Evolutionary conservation across 169 alveolate genomes (phyloP), one percentile per base, ranked within the genome.

Genomic region (Cryptosporidium bovis): DNA sequence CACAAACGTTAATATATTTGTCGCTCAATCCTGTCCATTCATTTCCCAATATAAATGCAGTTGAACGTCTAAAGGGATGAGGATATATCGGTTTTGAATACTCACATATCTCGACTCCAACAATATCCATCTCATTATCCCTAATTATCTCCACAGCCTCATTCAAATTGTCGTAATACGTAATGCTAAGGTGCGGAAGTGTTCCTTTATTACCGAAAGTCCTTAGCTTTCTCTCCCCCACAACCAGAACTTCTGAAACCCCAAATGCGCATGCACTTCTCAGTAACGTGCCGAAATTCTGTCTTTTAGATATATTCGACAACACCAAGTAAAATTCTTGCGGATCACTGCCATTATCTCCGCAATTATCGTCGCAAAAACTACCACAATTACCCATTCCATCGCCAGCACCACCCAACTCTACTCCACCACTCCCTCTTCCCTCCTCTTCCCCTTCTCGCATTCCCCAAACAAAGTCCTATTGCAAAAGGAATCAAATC

Each of bases 1-100:
- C 97, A 65, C 98, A 96, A 13, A 94, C 84, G 40, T 90, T 93
- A 51, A 93, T 91, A 77, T 93, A 93, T 51, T 90, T 92, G 34
- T 93, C 93, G 69, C 91, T 91, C 77, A 96, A 68, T 18, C 98
- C 98, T 62, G 95, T 91, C 29, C 97, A 97, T 71, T 96, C 98
- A 93, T 95, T 96, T 27, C 98, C 97, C 44, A 96, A 82, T 82
- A 96, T 77, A 83, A 96, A 96, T 16, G 96, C 95, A 8, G 97
- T 95, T 71, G 93, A 90, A 53, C 96, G 95, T 87, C 91, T 84
- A 91, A 95, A 95, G 0, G 96, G 96, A 33, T 84, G 91, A 18
- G 90, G 90, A 33, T 94, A 93, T 36, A 96, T 90, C 18, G 96
- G 94, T 66, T 83, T 62, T 58, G 96, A 92, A 34, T 85, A 66